phyloP scores from a whole-genome alignment of 805 yeast genomes.

The Sungouiella thailandica region DNA sequence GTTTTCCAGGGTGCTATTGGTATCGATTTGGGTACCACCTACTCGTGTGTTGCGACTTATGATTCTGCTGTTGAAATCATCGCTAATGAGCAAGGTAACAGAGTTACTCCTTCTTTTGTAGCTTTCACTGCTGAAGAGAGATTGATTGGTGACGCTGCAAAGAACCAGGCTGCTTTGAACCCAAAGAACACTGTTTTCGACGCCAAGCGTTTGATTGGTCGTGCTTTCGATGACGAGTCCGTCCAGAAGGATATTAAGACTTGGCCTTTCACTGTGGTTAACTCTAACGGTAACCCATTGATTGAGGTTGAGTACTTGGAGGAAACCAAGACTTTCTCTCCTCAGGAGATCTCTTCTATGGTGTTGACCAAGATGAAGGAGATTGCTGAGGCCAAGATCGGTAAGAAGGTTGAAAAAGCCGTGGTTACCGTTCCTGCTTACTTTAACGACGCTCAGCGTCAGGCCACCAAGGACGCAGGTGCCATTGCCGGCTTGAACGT shows the following conservation, averaged over 20 bases:
- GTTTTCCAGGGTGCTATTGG: constrained; percentile 39
- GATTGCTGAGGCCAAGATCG: constrained; percentile 88
- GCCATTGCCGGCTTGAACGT: constrained; percentile 48
- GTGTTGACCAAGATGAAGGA: constrained; percentile 48
- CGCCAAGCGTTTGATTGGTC: constrained; percentile 53
- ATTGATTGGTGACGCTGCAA: constrained; percentile 49
- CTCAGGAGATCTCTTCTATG: constrained; percentile 47
- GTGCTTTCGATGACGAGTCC: constrained; percentile 55
- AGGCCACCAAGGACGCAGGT: constrained; percentile 50
- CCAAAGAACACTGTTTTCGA: constrained; percentile 47
- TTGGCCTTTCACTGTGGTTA: constrained; percentile 44
- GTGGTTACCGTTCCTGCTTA: constrained; percentile 48
- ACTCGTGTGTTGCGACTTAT: constrained; percentile 48
- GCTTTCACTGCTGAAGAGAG: constrained; percentile 46
- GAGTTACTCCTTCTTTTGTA: constrained; percentile 48
- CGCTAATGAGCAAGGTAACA: constrained; percentile 50
- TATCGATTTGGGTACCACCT: constrained; percentile 50
- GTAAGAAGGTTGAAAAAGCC: constrained; percentile 61
- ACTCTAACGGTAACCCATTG: constrained; percentile 42
- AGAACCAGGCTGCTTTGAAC: constrained; percentile 48
- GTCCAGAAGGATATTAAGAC: constrained; percentile 53
- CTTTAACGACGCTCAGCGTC: constrained; percentile 48
- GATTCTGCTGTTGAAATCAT: constrained; percentile 47
- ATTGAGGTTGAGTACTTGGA: constrained; percentile 45
- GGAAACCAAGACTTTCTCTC: constrained; percentile 43